These are phyloP conservation scores for Xylaria venustula DNA, from an alignment of 495 filamentous ascomycete genomes.

Conservation along the genomic window DNA sequence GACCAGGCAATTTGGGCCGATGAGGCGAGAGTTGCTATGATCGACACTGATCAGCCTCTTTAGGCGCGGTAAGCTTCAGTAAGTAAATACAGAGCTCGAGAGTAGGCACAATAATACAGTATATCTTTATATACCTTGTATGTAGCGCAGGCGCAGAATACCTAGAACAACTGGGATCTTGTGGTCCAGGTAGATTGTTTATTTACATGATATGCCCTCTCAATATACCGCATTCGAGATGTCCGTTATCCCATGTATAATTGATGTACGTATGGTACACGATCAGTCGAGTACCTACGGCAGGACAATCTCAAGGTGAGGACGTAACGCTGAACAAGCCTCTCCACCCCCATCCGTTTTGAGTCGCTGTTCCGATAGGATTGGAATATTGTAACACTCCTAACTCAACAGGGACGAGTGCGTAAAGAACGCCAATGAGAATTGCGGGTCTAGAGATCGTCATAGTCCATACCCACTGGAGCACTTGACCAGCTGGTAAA, in stretches of 20 bases:
- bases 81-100: no score
- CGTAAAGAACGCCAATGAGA: background rate
- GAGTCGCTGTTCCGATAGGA: conserved; percentile 6
- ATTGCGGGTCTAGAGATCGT: background rate
- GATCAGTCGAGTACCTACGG: background rate
- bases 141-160: no score
- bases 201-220: no score
- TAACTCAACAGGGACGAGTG: background rate
- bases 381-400: background rate
- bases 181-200: no score
- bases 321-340: conserved; percentile 13
- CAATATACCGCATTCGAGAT: no score
- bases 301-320: no score
- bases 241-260: no score
- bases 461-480: background rate
- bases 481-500: background rate
- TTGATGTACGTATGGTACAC: background rate
- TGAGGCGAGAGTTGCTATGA: background rate
- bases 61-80: background rate
- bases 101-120: no score
- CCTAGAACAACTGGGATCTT: no score
- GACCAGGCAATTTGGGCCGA: conserved; percentile 3
- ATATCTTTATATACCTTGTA: no score
- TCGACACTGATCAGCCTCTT: background rate
- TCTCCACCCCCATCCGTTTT: conserved; percentile 11